Evolutionary conservation across 192 early-diverging fungal species (phyloP).

Genomic region (Backusella mclennaniae): DNA sequence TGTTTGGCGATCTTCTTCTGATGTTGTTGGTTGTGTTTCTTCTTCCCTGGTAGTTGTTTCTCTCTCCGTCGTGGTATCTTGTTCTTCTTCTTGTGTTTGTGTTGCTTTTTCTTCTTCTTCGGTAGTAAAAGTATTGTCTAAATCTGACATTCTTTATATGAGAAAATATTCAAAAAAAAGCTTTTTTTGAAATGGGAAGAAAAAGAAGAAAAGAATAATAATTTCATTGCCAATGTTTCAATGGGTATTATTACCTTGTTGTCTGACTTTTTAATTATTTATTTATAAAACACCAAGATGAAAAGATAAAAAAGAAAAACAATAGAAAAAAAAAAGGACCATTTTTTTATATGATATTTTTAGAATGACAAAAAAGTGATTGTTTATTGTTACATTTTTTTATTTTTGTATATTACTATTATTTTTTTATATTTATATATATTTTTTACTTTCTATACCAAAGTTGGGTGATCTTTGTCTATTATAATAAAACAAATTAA

Average conservation of each 20-base stretch:
- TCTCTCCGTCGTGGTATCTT: neutral
- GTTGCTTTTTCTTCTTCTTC: neutral
- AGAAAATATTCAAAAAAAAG: neutral
- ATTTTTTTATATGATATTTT: neutral
- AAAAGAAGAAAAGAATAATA: neutral
- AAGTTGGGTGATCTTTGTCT: constrained; percentile 64
- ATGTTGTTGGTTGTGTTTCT: neutral
- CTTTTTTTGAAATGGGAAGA: neutral
- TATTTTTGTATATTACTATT: constrained; percentile 12
- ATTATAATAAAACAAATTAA: neutral
- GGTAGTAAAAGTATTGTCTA: neutral
- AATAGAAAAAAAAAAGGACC: neutral
- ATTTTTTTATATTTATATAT: constrained; percentile 16
- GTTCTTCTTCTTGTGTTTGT: no score
- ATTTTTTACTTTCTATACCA: constrained; percentile 75
- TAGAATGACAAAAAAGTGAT: neutral
- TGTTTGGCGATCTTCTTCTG: neutral
- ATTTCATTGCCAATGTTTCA: neutral
- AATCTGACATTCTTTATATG: neutral
- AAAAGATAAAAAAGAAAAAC: neutral
- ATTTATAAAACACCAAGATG: neutral
- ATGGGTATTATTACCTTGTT: neutral
- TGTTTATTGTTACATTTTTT: constrained; percentile 19
- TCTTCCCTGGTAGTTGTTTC: neutral
- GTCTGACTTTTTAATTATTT: neutral